Evolutionary conservation across 2,329 filamentous ascomycete genomes (phyloP), one percentile per base, ranked within the genome.

Genomic region (Microdochium paspali): DNA sequence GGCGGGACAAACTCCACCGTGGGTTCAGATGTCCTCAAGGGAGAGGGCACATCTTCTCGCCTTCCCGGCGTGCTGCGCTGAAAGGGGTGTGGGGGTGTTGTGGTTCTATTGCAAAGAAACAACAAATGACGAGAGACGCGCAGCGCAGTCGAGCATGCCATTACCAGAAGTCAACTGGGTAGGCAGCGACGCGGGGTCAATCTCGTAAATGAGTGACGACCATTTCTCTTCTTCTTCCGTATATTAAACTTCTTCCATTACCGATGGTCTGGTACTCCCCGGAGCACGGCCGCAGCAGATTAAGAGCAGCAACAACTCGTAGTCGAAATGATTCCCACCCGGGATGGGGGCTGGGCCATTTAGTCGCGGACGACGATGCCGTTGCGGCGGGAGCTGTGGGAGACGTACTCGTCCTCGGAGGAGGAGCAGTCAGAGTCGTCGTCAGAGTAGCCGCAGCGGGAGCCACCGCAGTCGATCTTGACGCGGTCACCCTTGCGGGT

Each of bases 381-480:
- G 64, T 84, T 72, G 66, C 81, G 78, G 67, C 81, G 79, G 53
- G 77, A 73, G 62, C 67, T 71, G 66, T 70, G 70, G 56, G 67
- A 64, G 56, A 73, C 66, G 67, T 83, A 80, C 50, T 70, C 69
- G 54, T 79, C 78, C 59, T 82, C 79, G 39, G 84, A 84, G 58
- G 77, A 85, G 56, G 82, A 89, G 74, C 84, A 88, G 48, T 80
- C 78, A 46, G 73, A 78, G 53, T 75, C 79, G 51, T 85, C 81
- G 60, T 87, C 84, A 54, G 78, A 79, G 71, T 87, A 93, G 61
- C 88, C 87, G 70, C 91, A 96, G 65, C 88, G 84, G 52, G 82
- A 75, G 57, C 91, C 91, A 58, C 90, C 90, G 63, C 91, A 97
- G 79, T 96, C 90, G 66, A 96, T 82, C 79, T 91, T 93, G 78